Evolutionary conservation across 179 eudicot genomes (phyloP).

Genomic region (Beta macrorhiza): DNA sequence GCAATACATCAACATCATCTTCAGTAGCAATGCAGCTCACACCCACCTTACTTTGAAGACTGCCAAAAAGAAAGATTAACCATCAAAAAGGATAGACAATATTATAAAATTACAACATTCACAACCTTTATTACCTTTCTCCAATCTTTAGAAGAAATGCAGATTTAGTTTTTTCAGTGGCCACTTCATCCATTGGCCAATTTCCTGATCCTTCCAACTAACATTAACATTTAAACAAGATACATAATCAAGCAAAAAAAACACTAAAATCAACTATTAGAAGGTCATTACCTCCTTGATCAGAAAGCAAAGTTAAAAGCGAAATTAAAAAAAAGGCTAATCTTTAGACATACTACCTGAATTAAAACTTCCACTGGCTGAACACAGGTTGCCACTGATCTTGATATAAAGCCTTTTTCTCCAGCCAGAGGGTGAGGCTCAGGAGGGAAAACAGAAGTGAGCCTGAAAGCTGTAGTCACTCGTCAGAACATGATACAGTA

Average conservation of each 20-base stretch:
- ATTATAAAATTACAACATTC: neutral
- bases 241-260: neutral
- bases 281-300: neutral
- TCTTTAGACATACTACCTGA: slow-evolving; percentile 48
- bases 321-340: neutral
- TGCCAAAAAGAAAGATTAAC: slow-evolving; percentile 33
- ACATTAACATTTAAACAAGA: slow-evolving; percentile 15
- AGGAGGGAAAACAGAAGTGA: slow-evolving; percentile 83
- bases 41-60: slow-evolving; percentile 60
- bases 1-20: slow-evolving; percentile 71
- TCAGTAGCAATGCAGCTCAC: slow-evolving; percentile 68
- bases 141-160: slow-evolving; percentile 88
- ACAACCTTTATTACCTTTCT: slow-evolving; percentile 55
- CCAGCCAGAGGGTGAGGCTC: slow-evolving; percentile 77
- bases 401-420: slow-evolving; percentile 36
- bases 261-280: neutral
- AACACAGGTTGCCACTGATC: slow-evolving; percentile 53
- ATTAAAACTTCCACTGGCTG: slow-evolving; percentile 83
- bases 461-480: slow-evolving; percentile 71
- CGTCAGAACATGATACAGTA: slow-evolving; percentile 17
- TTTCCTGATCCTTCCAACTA: slow-evolving; percentile 98
- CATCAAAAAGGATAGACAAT: neutral
- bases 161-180: slow-evolving; percentile 87
- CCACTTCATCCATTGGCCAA: slow-evolving; percentile 93
- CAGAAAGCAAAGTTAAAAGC: neutral